Percentiles rank a stretch among this genome's conserved stretches.
Evolutionary conservation across 257 asterid genomes (phyloP).

Genomic region (Salvia splendens): DNA sequence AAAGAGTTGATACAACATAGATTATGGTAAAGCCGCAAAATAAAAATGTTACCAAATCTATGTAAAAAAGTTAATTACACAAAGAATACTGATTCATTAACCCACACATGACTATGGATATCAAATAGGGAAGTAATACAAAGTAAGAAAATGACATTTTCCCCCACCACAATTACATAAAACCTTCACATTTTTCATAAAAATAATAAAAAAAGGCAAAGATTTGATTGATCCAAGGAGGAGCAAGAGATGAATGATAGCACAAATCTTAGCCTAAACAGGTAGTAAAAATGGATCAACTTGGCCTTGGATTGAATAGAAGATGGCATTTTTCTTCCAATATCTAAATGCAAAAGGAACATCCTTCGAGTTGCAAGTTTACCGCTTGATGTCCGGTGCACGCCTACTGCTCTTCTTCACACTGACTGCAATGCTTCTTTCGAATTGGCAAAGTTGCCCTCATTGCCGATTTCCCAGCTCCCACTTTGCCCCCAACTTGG

Average conservation of each 20-base stretch:
- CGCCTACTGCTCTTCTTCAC: background rate
- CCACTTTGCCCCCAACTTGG: constrained; percentile 73
- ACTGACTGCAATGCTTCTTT: constrained; percentile 52
- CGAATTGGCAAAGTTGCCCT: constrained; percentile 44
- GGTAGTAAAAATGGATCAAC: constrained; percentile 29
- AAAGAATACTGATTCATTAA: constrained; percentile 47
- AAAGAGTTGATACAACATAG: background rate
- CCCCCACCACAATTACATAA: constrained; percentile 36
- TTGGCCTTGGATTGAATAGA: constrained; percentile 23
- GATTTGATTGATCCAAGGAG: constrained; percentile 24
- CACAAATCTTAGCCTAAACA: constrained; percentile 37
- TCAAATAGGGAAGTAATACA: constrained; percentile 32
- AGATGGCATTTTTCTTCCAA: constrained; percentile 26
- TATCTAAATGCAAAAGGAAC: constrained; percentile 35
- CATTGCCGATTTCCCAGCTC: constrained; percentile 63
- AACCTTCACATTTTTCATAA: constrained; percentile 33
- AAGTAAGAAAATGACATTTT: constrained; percentile 23
- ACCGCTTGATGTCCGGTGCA: constrained; percentile 1
- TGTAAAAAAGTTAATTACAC: constrained; percentile 40
- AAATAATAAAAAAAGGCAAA: constrained; percentile 28
- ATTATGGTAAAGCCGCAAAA: constrained; percentile 13
- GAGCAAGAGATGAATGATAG: constrained; percentile 27
- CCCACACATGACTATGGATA: constrained; percentile 39
- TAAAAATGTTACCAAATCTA: constrained; percentile 32
- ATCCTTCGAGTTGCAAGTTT: constrained; percentile 38